Evolutionary conservation across 345 rosid genomes (phyloP).

Genomic region (Populus tremula): DNA sequence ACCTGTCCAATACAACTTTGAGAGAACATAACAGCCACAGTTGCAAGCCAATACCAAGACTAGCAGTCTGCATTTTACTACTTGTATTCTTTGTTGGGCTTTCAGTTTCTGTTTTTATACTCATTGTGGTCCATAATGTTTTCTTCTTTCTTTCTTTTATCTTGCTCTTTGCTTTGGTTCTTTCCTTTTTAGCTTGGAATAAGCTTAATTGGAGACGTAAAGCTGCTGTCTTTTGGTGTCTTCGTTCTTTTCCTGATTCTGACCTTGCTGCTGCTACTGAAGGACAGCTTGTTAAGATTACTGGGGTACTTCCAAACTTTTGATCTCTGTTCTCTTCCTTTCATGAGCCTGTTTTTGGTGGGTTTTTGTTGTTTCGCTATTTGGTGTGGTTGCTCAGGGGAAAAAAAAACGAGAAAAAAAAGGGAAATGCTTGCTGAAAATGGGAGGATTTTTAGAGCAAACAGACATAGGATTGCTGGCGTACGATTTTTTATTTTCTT

Average conservation of each 20-base stretch:
- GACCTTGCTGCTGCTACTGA: conserved; percentile 43
- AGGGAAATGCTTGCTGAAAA: background rate
- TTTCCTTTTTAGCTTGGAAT: conserved; percentile 46
- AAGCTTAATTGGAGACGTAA: conserved; percentile 23
- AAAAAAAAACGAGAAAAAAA: too few relatives aligned
- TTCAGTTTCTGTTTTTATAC: conserved; percentile 40
- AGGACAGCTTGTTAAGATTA: conserved; percentile 54
- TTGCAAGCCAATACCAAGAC: conserved; percentile 36
- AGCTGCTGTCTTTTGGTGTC: conserved; percentile 33
- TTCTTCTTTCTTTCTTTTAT: conserved; percentile 39
- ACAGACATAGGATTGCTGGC: too few relatives aligned
- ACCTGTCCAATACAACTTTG: conserved; percentile 39
- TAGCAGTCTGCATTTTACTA: conserved; percentile 31
- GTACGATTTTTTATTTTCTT: background rate
- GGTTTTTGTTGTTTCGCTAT: background rate
- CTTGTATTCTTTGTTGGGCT: conserved; percentile 36
- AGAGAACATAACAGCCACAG: conserved; percentile 29
- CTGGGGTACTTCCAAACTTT: conserved; percentile 36
- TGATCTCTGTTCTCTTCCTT: background rate
- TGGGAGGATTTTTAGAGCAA: background rate
- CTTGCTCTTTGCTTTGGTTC: conserved; percentile 28
- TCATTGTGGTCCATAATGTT: conserved; percentile 42
- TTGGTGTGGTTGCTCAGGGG: background rate
- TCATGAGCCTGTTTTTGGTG: background rate
- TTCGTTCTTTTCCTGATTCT: conserved; percentile 47